Evolutionary conservation across 805 yeast species (phyloP).

Genomic region (Hanseniaspora occidentalis): DNA sequence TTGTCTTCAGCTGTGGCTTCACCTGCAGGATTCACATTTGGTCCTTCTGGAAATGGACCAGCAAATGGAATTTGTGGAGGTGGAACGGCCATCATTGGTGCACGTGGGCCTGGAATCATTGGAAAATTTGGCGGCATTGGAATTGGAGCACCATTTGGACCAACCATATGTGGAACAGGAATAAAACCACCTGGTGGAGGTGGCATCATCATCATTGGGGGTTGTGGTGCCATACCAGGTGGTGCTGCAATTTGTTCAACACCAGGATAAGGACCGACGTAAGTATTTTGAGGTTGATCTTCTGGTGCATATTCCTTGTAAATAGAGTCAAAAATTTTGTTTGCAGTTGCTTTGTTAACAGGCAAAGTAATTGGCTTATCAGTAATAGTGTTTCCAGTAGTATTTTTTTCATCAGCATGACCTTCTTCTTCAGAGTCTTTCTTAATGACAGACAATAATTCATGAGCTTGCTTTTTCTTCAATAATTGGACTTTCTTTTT

Average conservation of each 20-base stretch:
- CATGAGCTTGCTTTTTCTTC: constrained; percentile 26
- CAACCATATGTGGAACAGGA: constrained; percentile 7
- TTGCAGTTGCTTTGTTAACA: constrained; percentile 17
- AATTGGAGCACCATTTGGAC: constrained; percentile 8
- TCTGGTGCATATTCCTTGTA: constrained; percentile 19
- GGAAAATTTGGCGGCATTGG: constrained; percentile 9
- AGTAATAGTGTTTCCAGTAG: background rate
- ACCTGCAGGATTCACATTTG: constrained; percentile 4
- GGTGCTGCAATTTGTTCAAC: constrained; percentile 9
- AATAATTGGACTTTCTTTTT: constrained; percentile 17
- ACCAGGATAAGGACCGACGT: constrained; percentile 3
- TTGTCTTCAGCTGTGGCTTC: background rate
- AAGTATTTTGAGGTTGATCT: constrained; percentile 5
- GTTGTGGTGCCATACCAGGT: constrained; percentile 15
- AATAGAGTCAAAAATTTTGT: constrained; percentile 23
- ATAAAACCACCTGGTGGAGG: constrained; percentile 6
- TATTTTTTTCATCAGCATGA: constrained; percentile 8
- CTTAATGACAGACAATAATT: constrained; percentile 33
- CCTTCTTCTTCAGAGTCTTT: constrained; percentile 10
- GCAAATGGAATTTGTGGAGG: constrained; percentile 2
- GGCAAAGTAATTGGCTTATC: constrained; percentile 11
- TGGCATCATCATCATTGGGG: constrained; percentile 6
- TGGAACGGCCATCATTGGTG: constrained; percentile 1
- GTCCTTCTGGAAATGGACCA: constrained; percentile 5
- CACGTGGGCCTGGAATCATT: constrained; percentile 6